Conservation (phyloP, 2,329 filamentous ascomycete genomes). For the Fusarium sublunatum region DNA sequence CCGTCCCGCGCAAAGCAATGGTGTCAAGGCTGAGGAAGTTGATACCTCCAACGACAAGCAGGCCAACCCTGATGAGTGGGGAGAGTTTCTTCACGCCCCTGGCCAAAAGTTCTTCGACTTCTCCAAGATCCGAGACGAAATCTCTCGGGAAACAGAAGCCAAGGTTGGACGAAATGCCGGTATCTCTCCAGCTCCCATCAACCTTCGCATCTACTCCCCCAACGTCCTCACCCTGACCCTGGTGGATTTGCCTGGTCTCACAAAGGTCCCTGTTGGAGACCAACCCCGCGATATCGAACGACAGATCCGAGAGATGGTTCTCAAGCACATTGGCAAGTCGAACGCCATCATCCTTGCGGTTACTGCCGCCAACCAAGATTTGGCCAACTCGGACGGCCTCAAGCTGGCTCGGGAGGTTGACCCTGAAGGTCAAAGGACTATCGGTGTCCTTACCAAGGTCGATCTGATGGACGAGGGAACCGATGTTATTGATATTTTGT, state of each 20-base stretch:
- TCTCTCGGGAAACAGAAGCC: constrained; percentile 93
- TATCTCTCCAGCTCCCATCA: constrained; percentile 97
- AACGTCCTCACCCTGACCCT: constrained; percentile 97
- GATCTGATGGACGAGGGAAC: constrained; percentile 99
- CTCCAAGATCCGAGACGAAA: constrained; percentile 98
- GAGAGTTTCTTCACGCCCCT: constrained; percentile 97
- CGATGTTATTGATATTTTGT: constrained; percentile 97
- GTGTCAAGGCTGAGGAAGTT: constrained; percentile 73
- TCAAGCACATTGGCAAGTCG: constrained; percentile 98
- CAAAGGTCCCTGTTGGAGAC: constrained; percentile 95
- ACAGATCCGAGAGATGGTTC: constrained; percentile 97
- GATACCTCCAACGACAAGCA: constrained; percentile 80
- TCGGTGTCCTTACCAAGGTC: constrained; percentile 98
- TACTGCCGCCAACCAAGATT: constrained; percentile 94
- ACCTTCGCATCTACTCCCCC: constrained; percentile 96
- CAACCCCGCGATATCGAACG: constrained; percentile 96
- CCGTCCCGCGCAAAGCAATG: constrained; percentile 79
- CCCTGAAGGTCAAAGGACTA: constrained; percentile 95
- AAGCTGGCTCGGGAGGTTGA: constrained; percentile 97
- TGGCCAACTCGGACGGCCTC: constrained; percentile 97
- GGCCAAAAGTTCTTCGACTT: constrained; percentile 99
- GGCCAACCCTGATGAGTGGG: constrained; percentile 95
- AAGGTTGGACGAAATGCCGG: constrained; percentile 97
- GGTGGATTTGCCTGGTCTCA: constrained; percentile 95
- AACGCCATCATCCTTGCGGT: constrained; percentile 98